Percentiles rank a stretch among this genome's conserved stretches.
Conservation (phyloP, 2,329 filamentous ascomycete species). For the Venturia nashicola region DNA sequence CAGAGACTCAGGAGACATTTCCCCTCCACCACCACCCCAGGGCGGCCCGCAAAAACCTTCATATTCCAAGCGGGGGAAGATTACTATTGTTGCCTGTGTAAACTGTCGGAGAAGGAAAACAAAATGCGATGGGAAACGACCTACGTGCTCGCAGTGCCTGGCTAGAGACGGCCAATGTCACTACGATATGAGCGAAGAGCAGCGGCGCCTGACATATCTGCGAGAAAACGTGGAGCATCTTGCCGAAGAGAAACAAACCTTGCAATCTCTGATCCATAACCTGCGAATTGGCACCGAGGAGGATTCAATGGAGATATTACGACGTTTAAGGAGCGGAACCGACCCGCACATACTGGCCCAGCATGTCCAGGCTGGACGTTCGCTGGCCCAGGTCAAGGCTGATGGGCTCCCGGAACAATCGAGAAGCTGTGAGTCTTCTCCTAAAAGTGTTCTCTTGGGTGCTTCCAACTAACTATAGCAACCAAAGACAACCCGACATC, state of each 20-base stretch:
- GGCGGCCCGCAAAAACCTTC: conserved; percentile 6
- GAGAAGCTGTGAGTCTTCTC: conserved; percentile 11
- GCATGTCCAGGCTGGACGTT: conserved; percentile 12
- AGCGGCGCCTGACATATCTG: conserved; percentile 15
- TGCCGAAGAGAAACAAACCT: conserved; percentile 12
- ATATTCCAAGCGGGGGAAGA: conserved; percentile 13
- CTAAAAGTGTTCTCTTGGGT: neutral
- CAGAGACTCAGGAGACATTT: neutral
- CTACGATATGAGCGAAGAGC: conserved; percentile 18
- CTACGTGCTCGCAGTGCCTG: conserved; percentile 14
- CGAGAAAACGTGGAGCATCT: conserved; percentile 16
- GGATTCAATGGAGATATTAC: conserved; percentile 13
- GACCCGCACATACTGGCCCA: conserved; percentile 13
- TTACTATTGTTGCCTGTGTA: conserved; percentile 17
- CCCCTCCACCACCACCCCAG: conserved; percentile 5
- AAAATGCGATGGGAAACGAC: conserved; percentile 17
- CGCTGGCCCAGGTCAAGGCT: conserved; percentile 11
- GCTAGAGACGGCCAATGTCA: conserved; percentile 13
- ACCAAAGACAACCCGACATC: neutral
- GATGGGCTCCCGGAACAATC: conserved; percentile 4
- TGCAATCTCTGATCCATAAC: conserved; percentile 14
- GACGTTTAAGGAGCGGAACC: conserved; percentile 12
- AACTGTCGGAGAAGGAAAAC: conserved; percentile 16
- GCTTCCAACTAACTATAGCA: neutral
- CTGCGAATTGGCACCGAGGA: conserved; percentile 13